phyloP scores from a whole-genome alignment of 345 rosid species.

The Lumnitzera littorea region DNA sequence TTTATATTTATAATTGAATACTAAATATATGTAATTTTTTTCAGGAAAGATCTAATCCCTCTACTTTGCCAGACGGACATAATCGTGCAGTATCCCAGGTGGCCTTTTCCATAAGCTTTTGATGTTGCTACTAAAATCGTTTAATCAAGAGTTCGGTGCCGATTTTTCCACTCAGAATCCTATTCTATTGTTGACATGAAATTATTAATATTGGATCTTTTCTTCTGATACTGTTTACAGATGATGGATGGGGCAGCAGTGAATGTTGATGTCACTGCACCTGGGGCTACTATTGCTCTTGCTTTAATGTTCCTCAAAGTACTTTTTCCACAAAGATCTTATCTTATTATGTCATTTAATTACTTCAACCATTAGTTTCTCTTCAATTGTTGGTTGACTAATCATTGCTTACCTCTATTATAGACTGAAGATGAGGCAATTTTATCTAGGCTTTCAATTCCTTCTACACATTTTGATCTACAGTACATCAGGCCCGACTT shows the following conservation, averaged over 20 bases:
- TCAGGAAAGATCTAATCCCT: slow-evolving; percentile 59
- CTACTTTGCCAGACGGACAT: slow-evolving; percentile 51
- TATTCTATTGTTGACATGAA: no score
- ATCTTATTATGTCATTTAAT: neutral
- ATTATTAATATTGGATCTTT: neutral
- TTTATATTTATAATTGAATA: no score
- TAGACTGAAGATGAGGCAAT: slow-evolving; percentile 87
- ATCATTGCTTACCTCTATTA: slow-evolving; percentile 18
- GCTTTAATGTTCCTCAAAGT: slow-evolving; percentile 92
- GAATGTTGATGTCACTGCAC: slow-evolving; percentile 93
- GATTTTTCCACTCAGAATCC: no score
- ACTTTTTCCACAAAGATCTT: slow-evolving; percentile 5
- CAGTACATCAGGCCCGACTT: slow-evolving; percentile 94
- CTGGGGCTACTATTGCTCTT: slow-evolving; percentile 91
- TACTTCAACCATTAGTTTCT: neutral
- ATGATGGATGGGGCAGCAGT: slow-evolving; percentile 71
- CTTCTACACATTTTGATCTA: slow-evolving; percentile 73
- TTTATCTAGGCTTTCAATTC: slow-evolving; percentile 71
- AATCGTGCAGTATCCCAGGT: slow-evolving; percentile 75
- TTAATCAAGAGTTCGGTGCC: no score
- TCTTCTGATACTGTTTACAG: slow-evolving; percentile 25
- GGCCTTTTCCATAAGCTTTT: slow-evolving; percentile 11
- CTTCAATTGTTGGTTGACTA: neutral
- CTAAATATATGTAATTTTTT: slow-evolving; percentile 3
- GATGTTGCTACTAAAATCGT: no score